These are phyloP conservation scores for Cladosporium oxysporum DNA, from an alignment of 2,329 filamentous ascomycete genomes.

Conservation along the genomic window DNA sequence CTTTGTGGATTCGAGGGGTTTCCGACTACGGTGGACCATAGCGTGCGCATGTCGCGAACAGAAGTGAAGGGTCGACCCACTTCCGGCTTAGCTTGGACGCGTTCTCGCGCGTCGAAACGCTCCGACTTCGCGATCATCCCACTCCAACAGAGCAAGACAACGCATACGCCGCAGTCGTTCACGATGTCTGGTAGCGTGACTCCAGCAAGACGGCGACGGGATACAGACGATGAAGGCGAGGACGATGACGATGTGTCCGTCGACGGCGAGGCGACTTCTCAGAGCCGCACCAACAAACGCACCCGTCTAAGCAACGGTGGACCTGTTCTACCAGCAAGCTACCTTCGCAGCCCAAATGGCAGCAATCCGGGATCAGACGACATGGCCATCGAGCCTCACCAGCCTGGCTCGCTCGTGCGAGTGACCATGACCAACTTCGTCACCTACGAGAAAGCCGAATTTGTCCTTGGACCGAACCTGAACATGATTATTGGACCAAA, in stretches of 20 bases:
- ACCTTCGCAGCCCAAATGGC: conserved; percentile 34
- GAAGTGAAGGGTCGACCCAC: conserved; percentile 7
- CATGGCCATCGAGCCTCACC: conserved; percentile 37
- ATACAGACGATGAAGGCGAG: conserved; percentile 18
- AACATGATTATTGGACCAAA: conserved; percentile 99
- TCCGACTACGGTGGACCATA: conserved; percentile 5
- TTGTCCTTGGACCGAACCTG: conserved; percentile 84
- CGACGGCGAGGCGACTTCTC: conserved; percentile 12
- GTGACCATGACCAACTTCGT: conserved; percentile 89
- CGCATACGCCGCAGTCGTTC: neutral
- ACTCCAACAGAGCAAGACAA: neutral
- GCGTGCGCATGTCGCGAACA: neutral
- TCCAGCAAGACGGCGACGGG: conserved; percentile 19
- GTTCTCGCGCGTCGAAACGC: neutral
- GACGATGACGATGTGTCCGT: conserved; percentile 17
- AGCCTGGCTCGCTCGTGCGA: conserved; percentile 83
- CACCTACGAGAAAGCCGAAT: conserved; percentile 90
- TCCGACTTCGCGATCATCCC: conserved; percentile 7
- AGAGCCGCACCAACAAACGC: conserved; percentile 16
- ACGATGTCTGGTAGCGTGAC: conserved; percentile 18
- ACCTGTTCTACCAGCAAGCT: conserved; percentile 38
- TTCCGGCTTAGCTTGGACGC: conserved; percentile 1
- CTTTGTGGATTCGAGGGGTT: conserved; percentile 8
- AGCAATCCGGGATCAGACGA: conserved; percentile 17
- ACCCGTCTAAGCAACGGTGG: conserved; percentile 10